phyloP scores from a whole-genome alignment of 2,329 filamentous ascomycete genomes.

The Aspergillus thermomutatus region DNA sequence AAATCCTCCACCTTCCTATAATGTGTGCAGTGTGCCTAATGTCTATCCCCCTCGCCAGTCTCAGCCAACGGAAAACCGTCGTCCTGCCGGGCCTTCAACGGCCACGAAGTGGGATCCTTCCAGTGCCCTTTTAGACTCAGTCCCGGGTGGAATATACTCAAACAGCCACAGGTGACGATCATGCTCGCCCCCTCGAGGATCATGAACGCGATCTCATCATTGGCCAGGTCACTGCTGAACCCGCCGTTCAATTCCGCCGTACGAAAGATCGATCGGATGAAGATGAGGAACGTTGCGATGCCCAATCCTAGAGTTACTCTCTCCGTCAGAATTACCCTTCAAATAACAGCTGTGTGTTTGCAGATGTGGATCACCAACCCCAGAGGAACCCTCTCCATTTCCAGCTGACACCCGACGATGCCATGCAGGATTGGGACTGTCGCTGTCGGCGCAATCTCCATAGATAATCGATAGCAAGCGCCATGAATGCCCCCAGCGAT shows the following conservation, averaged over 20 bases:
- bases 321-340: neutral
- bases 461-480: constrained; percentile 51
- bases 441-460: constrained; percentile 26
- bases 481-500: constrained; percentile 55
- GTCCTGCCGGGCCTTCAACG: too few species aligned
- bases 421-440: too few species aligned
- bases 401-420: neutral
- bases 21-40: too few species aligned
- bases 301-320: constrained; percentile 17
- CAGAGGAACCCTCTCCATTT: neutral
- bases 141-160: constrained; percentile 50
- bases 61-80: too few species aligned
- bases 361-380: neutral
- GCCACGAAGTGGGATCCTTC: too few species aligned
- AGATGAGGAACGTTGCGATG: constrained; percentile 44
- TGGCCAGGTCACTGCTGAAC: constrained; percentile 47
- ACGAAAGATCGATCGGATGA: constrained; percentile 49
- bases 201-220: constrained; percentile 51
- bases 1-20: too few species aligned
- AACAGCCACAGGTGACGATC: constrained; percentile 40
- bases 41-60: too few species aligned
- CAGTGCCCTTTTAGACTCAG: too few species aligned
- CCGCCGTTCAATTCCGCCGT: constrained; percentile 50
- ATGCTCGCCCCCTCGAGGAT: constrained; percentile 56
- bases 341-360: neutral